Evolutionary conservation across 2,329 filamentous ascomycete species (phyloP).

Genomic region (Phialophora expanda): DNA sequence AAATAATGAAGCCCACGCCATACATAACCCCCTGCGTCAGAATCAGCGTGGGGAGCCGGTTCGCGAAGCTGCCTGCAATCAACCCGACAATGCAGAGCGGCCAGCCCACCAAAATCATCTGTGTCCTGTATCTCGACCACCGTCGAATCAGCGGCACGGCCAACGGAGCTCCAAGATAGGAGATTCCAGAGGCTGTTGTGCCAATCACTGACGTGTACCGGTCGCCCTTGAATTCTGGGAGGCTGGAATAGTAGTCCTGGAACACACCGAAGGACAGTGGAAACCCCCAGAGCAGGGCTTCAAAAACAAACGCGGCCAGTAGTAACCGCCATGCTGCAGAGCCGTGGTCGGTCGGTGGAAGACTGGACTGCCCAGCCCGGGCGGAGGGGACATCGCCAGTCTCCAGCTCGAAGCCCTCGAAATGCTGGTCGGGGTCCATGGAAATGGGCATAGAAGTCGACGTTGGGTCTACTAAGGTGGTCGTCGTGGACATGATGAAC

Average conservation of each 20-base stretch:
- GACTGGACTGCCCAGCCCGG: slow-evolving; percentile 6
- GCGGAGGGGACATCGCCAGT: slow-evolving; percentile 2
- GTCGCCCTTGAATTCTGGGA: slow-evolving; percentile 40
- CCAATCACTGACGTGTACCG: slow-evolving; percentile 43
- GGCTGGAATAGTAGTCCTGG: slow-evolving; percentile 44
- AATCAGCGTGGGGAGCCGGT: slow-evolving; percentile 45
- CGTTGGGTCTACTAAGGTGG: background rate
- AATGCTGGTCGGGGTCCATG: background rate
- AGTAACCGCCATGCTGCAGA: slow-evolving; percentile 36
- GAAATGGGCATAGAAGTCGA: background rate
- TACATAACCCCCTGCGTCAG: slow-evolving; percentile 51
- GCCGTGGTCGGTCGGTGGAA: slow-evolving; percentile 32
- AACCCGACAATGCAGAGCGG: slow-evolving; percentile 49
- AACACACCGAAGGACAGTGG: slow-evolving; percentile 44
- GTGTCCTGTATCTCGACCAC: slow-evolving; percentile 43
- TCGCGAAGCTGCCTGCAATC: slow-evolving; percentile 45
- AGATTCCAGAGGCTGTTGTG: slow-evolving; percentile 42
- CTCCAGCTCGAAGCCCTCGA: slow-evolving; percentile 10
- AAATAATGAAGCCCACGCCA: slow-evolving; percentile 48
- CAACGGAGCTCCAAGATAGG: slow-evolving; percentile 37
- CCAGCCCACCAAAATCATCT: slow-evolving; percentile 50
- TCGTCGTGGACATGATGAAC: background rate
- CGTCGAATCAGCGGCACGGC: slow-evolving; percentile 45
- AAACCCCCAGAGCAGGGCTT: slow-evolving; percentile 40
- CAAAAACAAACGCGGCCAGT: slow-evolving; percentile 36